phyloP scores from a whole-genome alignment of 2,329 filamentous ascomycete genomes.

The Ceratocystis ficicola region DNA sequence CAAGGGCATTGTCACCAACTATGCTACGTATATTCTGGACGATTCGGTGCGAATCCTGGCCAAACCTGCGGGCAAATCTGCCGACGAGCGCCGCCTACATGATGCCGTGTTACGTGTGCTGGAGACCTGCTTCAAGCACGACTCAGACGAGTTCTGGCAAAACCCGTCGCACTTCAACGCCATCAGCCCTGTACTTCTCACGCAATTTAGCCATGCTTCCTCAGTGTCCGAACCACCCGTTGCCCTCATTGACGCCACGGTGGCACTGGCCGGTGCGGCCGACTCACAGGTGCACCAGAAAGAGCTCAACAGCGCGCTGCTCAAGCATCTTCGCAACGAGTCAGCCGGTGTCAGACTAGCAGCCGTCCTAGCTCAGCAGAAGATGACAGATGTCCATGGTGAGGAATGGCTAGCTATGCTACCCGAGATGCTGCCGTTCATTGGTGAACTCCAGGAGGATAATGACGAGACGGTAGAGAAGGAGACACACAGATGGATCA shows the following conservation, averaged over 20 bases:
- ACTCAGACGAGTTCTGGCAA: conserved; percentile 95
- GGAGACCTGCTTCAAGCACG: conserved; percentile 66
- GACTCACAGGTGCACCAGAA: conserved; percentile 85
- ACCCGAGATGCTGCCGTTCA: conserved; percentile 91
- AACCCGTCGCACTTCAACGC: conserved; percentile 71
- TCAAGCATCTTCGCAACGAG: conserved; percentile 66
- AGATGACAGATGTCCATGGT: conserved; percentile 64
- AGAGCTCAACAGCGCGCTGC: conserved; percentile 65
- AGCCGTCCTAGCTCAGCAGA: conserved; percentile 69
- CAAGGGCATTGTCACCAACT: conserved; percentile 88
- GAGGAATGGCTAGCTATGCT: conserved; percentile 88
- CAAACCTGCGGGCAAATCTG: conserved; percentile 34
- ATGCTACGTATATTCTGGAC: conserved; percentile 74
- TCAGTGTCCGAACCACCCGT: conserved; percentile 30
- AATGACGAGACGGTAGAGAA: conserved; percentile 87
- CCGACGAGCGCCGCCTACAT: conserved; percentile 49
- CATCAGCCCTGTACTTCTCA: conserved; percentile 56
- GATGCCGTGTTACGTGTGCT: conserved; percentile 58
- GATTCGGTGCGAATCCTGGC: conserved; percentile 53
- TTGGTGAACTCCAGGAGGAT: conserved; percentile 91
- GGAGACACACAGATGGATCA: conserved; percentile 82
- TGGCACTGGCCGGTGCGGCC: conserved; percentile 66
- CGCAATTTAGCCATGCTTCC: conserved; percentile 42
- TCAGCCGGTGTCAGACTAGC: conserved; percentile 61
- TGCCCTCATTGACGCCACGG: conserved; percentile 60